A percentile compares a stretch with the other conserved stretches of the same genome.
These are phyloP conservation scores for Hanseniaspora occidentalis DNA, from an alignment of 805 yeast species.

Conservation along the genomic window DNA sequence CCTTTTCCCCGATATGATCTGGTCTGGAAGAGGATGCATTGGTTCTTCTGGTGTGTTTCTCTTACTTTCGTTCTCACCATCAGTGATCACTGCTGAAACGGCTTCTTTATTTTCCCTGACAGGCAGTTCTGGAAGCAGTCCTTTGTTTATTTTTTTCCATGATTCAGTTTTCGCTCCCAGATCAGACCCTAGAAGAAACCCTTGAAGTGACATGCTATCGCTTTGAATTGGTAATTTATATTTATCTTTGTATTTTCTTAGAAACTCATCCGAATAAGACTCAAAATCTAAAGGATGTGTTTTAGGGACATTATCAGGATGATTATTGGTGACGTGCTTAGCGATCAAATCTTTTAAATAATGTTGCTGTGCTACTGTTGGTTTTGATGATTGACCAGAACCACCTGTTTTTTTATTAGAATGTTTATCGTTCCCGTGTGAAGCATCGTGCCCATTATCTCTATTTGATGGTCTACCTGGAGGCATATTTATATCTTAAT, in stretches of 20 bases:
- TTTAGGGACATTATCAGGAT: constrained; percentile 44
- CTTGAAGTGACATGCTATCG: constrained; percentile 52
- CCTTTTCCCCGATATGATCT: constrained; percentile 18
- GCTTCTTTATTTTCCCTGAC: constrained; percentile 9
- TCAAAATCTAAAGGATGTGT: constrained; percentile 60
- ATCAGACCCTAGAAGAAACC: constrained; percentile 55
- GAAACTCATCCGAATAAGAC: constrained; percentile 43
- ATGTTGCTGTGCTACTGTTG: constrained; percentile 51
- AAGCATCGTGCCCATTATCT: not conserved
- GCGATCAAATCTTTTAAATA: constrained; percentile 49
- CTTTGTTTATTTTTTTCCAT: constrained; percentile 14
- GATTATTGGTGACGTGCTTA: constrained; percentile 63
- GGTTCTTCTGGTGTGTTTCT: not conserved
- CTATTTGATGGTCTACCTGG: constrained; percentile 2
- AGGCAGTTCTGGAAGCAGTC: constrained; percentile 10
- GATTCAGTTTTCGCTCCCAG: constrained; percentile 59
- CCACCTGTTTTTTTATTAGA: not conserved
- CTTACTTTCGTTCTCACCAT: not conserved
- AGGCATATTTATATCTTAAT: not conserved
- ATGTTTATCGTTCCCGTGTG: not conserved
- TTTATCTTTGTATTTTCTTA: constrained; percentile 55
- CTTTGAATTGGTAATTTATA: constrained; percentile 41
- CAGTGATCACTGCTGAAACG: not conserved
- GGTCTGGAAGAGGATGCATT: constrained; percentile 2
- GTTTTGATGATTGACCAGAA: constrained; percentile 19